Evolutionary conservation across 2,329 filamentous ascomycete species (phyloP).

Genomic region (Verticillium klebahnii): DNA sequence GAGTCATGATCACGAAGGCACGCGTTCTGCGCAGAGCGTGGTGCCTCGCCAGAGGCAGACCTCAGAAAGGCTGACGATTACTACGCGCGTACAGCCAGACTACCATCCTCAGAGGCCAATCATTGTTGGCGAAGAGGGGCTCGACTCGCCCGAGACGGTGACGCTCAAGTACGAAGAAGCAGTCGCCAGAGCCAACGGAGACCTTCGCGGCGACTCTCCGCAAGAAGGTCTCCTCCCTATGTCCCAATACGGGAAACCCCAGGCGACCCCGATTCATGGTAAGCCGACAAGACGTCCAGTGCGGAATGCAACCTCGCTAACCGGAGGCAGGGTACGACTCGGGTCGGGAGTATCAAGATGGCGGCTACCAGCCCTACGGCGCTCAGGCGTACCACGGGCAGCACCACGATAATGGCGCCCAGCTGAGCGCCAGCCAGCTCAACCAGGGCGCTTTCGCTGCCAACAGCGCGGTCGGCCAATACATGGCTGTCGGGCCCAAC

Average conservation of each 20-base stretch:
- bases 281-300: conserved; percentile 36
- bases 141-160: conserved; percentile 54
- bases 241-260: conserved; percentile 73
- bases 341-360: conserved; percentile 55
- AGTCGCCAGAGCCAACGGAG: conserved; percentile 46
- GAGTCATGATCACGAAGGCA: conserved; percentile 29
- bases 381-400: conserved; percentile 41
- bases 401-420: conserved; percentile 32
- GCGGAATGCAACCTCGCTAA: not conserved
- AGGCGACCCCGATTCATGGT: conserved; percentile 78
- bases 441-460: conserved; percentile 53
- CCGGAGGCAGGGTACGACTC: conserved; percentile 49
- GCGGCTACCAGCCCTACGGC: conserved; percentile 49
- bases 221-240: conserved; percentile 60
- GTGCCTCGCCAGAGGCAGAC: not conserved
- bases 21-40: not conserved
- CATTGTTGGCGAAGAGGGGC: conserved; percentile 50
- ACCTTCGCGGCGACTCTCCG: conserved; percentile 52
- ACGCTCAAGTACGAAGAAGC: conserved; percentile 54
- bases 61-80: conserved; percentile 1
- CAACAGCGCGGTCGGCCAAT: conserved; percentile 61
- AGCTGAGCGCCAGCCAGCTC: conserved; percentile 45
- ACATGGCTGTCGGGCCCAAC: conserved; percentile 56
- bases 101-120: conserved; percentile 51
- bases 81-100: conserved; percentile 35